These are phyloP conservation scores for Lantana camara DNA, from an alignment of 257 asterid genomes.

Conservation along the genomic window DNA sequence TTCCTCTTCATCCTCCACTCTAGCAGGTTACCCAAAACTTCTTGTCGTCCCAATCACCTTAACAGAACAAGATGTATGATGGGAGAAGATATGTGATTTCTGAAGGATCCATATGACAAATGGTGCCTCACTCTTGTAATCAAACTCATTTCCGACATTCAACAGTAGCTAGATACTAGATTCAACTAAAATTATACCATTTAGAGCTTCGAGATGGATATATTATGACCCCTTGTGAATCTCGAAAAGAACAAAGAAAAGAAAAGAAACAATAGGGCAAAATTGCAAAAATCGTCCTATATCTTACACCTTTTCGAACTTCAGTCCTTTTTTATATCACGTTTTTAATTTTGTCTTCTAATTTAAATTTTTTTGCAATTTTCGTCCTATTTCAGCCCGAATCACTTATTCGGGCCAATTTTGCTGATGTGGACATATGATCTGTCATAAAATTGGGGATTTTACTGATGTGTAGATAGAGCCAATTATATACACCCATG, in stretches of 20 bases:
- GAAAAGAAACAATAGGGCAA: too few relatives aligned
- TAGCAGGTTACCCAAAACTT: constrained; percentile 56
- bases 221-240: constrained; percentile 11
- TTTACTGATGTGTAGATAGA: too few relatives aligned
- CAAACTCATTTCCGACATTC: constrained; percentile 52
- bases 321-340: too few relatives aligned
- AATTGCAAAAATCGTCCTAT: too few relatives aligned
- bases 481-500: too few relatives aligned
- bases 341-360: too few relatives aligned
- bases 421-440: too few relatives aligned
- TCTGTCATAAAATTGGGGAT: too few relatives aligned
- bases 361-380: too few relatives aligned
- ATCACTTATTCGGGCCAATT: too few relatives aligned
- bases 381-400: too few relatives aligned
- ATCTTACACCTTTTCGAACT: too few relatives aligned
- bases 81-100: constrained; percentile 31
- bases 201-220: background rate
- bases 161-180: constrained; percentile 1
- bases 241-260: constrained; percentile 8
- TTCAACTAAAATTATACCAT: constrained; percentile 25
- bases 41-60: constrained; percentile 41
- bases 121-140: constrained; percentile 50
- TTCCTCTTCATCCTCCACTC: constrained; percentile 57
- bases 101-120: constrained; percentile 41
- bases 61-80: constrained; percentile 24